phyloP scores from a whole-genome alignment of 2,329 filamentous ascomycete species.

The Penicillium psychrosexuale region DNA sequence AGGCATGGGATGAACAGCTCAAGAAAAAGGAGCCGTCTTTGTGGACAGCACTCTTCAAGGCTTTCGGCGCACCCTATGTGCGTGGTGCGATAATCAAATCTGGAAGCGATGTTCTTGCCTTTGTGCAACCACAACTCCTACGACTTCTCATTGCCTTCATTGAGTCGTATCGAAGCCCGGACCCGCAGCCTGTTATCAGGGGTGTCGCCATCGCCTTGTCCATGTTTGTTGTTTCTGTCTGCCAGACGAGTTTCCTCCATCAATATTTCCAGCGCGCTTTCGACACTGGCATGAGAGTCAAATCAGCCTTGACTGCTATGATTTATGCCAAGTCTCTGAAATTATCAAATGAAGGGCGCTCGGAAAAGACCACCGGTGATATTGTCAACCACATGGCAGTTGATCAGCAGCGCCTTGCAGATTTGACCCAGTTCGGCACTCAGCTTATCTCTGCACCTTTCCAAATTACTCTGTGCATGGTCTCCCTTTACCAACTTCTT shows the following conservation, averaged over 20 bases:
- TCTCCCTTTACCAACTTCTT: conserved; percentile 91
- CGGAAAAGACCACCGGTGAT: conserved; percentile 87
- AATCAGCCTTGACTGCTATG: conserved; percentile 79
- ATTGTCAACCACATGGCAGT: conserved; percentile 99
- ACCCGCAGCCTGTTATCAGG: conserved; percentile 73
- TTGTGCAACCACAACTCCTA: conserved; percentile 86
- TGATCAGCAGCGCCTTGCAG: conserved; percentile 90
- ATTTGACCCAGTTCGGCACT: conserved; percentile 91
- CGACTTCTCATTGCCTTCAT: conserved; percentile 81
- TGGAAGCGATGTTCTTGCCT: conserved; percentile 80
- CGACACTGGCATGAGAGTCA: conserved; percentile 94
- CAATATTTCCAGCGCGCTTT: conserved; percentile 98
- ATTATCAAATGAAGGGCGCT: conserved; percentile 87
- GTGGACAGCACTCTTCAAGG: conserved; percentile 79
- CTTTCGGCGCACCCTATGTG: conserved; percentile 81
- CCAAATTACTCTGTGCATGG: conserved; percentile 93
- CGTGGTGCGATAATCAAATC: conserved; percentile 82
- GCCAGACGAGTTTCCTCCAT: conserved; percentile 86
- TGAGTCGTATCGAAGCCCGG: conserved; percentile 63
- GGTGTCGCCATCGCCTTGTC: conserved; percentile 83
- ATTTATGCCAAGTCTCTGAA: conserved; percentile 91
- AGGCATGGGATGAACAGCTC: conserved; percentile 74
- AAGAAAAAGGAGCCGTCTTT: conserved; percentile 72
- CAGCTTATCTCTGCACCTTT: conserved; percentile 97
- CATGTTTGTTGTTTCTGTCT: conserved; percentile 85